phyloP scores from a whole-genome alignment of 305 asterid species.

The Fraxinus paxiana region DNA sequence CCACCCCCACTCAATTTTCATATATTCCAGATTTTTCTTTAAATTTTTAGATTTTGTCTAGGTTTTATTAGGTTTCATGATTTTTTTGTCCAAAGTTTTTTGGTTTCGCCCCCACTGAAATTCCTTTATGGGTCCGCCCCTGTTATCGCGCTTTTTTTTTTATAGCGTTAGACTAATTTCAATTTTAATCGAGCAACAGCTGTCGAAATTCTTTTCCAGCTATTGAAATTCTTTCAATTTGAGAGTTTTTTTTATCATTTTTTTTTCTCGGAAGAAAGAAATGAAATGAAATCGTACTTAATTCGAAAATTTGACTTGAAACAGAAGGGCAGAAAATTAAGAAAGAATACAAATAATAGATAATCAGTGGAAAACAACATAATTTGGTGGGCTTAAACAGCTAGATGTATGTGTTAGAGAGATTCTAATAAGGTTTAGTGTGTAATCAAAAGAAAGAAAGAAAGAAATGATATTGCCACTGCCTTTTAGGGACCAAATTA shows the following conservation, averaged over 20 bases:
- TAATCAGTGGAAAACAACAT: conserved; percentile 27
- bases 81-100: too few relatives aligned
- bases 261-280: background rate
- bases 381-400: conserved; percentile 23
- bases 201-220: background rate
- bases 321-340: background rate
- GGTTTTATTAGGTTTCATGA: too few relatives aligned
- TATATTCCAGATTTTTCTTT: too few relatives aligned
- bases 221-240: background rate
- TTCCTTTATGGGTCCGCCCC: too few relatives aligned
- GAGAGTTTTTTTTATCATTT: background rate
- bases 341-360: conserved; percentile 4
- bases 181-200: background rate
- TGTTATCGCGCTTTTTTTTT: background rate
- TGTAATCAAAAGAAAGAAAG: conserved; percentile 20
- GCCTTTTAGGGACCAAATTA: conserved; percentile 33
- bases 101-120: too few relatives aligned
- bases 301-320: background rate
- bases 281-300: background rate
- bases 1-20: too few relatives aligned
- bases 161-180: background rate
- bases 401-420: conserved; percentile 9
- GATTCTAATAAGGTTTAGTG: conserved; percentile 20
- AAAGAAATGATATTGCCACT: conserved; percentile 24
- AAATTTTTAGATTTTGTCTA: too few relatives aligned